phyloP scores from a whole-genome alignment of 2,329 filamentous ascomycete genomes.

The Cercospora nicotianae region DNA sequence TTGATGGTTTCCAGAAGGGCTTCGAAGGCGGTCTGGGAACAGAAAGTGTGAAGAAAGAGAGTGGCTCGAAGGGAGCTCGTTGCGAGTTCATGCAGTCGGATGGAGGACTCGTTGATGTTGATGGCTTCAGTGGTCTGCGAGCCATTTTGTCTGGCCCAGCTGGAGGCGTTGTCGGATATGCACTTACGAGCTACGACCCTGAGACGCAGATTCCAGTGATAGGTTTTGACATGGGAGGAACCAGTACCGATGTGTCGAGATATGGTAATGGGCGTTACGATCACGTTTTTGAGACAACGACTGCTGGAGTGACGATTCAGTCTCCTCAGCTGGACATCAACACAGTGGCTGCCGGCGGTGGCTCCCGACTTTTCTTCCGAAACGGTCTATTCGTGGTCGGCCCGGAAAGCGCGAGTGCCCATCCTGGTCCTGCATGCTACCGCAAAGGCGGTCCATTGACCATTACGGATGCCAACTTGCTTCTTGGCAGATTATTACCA shows the following conservation, averaged over 20 bases:
- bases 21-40: constrained; percentile 79
- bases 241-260: constrained; percentile 85
- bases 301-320: constrained; percentile 90
- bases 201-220: constrained; percentile 82
- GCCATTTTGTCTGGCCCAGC: constrained; percentile 88
- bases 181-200: constrained; percentile 84
- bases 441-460: constrained; percentile 85
- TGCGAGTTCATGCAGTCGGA: constrained; percentile 97
- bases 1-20: constrained; percentile 72
- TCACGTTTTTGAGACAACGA: constrained; percentile 92
- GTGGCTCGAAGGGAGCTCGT: constrained; percentile 67
- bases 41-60: constrained; percentile 67
- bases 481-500: constrained; percentile 77
- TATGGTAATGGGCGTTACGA: constrained; percentile 80
- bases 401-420: constrained; percentile 83
- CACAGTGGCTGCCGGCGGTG: constrained; percentile 88
- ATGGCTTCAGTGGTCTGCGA: constrained; percentile 78
- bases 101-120: constrained; percentile 68
- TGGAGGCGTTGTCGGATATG: constrained; percentile 91
- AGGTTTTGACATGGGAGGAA: constrained; percentile 95
- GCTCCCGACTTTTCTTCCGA: constrained; percentile 79
- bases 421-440: constrained; percentile 88
- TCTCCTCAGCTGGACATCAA: constrained; percentile 93
- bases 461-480: constrained; percentile 90
- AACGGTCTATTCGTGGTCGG: constrained; percentile 90